Conservation (phyloP, 1,284 basidiomycete genomes). For the Ustilago loliicola region DNA sequence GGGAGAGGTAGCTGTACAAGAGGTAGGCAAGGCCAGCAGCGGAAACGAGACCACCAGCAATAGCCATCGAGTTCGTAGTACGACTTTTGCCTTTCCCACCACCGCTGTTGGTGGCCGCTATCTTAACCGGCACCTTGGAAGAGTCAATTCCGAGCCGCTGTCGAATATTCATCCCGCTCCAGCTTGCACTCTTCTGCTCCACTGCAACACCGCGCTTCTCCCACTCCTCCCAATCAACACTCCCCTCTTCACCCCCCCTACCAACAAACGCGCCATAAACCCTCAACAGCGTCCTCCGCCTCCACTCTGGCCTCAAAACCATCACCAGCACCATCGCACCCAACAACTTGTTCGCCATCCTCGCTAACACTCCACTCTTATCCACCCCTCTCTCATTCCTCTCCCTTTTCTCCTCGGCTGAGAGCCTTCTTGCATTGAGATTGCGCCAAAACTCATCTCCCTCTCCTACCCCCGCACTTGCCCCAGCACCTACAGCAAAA, state of each 20-base stretch:
- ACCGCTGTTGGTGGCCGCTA: constrained; percentile 4
- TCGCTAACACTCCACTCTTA: not conserved
- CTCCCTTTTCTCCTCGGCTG: constrained; percentile 9
- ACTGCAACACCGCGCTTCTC: constrained; percentile 8
- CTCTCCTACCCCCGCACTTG: constrained; percentile 7
- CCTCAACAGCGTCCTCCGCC: constrained; percentile 20
- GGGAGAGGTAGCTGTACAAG: constrained; percentile 40
- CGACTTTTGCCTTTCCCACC: constrained; percentile 8
- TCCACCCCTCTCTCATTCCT: not conserved
- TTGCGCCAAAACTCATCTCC: constrained; percentile 50
- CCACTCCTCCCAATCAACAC: constrained; percentile 42
- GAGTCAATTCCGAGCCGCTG: constrained; percentile 15
- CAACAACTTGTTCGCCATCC: constrained; percentile 17
- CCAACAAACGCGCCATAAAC: constrained; percentile 10
- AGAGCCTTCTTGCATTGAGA: constrained; percentile 22
- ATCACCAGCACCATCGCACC: constrained; percentile 26
- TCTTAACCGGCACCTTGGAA: not conserved
- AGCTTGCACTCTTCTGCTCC: not conserved
- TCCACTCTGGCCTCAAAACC: constrained; percentile 39
- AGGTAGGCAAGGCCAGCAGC: constrained; percentile 39
- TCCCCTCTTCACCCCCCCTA: not conserved
- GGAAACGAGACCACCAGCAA: constrained; percentile 37
- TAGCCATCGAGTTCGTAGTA: constrained; percentile 27
- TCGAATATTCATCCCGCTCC: constrained; percentile 44
- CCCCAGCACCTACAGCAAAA: constrained; percentile 20